phyloP scores from a whole-genome alignment of 495 filamentous ascomycete genomes.

The Annulohypoxylon moriforme region DNA sequence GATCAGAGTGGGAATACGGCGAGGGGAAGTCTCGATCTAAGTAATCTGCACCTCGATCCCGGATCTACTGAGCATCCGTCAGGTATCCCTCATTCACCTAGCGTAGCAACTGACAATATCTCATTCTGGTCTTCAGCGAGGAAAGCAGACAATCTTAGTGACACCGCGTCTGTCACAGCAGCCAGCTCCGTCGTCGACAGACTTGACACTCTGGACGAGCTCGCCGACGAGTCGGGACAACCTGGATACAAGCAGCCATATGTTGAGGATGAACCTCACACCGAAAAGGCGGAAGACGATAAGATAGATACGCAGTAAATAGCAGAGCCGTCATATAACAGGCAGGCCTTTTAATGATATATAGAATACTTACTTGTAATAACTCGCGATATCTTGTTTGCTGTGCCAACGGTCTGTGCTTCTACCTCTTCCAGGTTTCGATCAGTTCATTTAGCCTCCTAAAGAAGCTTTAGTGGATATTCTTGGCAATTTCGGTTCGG shows the following conservation, averaged over 20 bases:
- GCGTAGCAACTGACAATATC: slow-evolving; percentile 42
- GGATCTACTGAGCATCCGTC: slow-evolving; percentile 1
- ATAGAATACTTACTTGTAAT: slow-evolving; percentile 1
- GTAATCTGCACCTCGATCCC: slow-evolving; percentile 32
- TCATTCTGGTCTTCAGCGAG: slow-evolving; percentile 46
- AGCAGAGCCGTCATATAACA: slow-evolving; percentile 10
- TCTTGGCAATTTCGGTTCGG: slow-evolving; percentile 17
- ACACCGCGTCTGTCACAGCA: slow-evolving; percentile 43
- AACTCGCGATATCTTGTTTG: not conserved
- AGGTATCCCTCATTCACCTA: slow-evolving; percentile 35
- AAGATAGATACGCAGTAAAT: slow-evolving; percentile 1
- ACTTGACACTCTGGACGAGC: slow-evolving; percentile 31
- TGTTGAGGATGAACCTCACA: slow-evolving; percentile 37
- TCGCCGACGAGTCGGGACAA: not conserved
- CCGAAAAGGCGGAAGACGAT: slow-evolving; percentile 1
- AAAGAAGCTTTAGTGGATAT: slow-evolving; percentile 7
- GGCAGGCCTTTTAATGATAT: slow-evolving; percentile 5
- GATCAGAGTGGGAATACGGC: slow-evolving; percentile 6
- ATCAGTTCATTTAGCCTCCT: not conserved
- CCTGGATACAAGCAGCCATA: slow-evolving; percentile 37
- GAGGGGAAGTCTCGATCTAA: slow-evolving; percentile 19
- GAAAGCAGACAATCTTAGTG: slow-evolving; percentile 33
- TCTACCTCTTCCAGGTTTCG: not conserved
- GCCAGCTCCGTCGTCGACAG: slow-evolving; percentile 40
- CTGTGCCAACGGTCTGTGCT: not conserved